Conservation (phyloP, 2,329 filamentous ascomycete species). For the Dryadomyces sulphureus region DNA sequence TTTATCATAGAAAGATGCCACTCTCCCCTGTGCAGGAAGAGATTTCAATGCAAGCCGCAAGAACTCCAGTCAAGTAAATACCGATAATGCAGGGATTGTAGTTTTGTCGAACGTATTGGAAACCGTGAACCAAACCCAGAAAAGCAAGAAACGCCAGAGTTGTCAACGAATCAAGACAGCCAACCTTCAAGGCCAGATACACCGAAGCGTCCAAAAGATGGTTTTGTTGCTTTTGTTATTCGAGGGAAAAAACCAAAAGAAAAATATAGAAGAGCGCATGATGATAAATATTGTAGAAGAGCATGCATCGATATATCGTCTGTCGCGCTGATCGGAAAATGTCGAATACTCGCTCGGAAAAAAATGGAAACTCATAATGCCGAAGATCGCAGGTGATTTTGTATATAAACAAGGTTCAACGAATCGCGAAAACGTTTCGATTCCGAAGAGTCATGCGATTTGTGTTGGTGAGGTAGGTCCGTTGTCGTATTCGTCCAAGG, state of each 20-base stretch:
- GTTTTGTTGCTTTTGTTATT: constrained; percentile 8
- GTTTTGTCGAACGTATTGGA: constrained; percentile 20
- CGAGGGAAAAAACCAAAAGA: constrained; percentile 13
- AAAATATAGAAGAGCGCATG: constrained; percentile 7
- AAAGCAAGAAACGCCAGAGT: constrained; percentile 23
- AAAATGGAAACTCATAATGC: constrained; percentile 10
- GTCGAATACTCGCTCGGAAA: neutral
- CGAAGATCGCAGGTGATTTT: too few relatives aligned
- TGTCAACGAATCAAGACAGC: constrained; percentile 25
- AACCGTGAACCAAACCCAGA: constrained; percentile 11
- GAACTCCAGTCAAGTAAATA: constrained; percentile 31
- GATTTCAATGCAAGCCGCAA: constrained; percentile 15
- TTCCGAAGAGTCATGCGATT: too few relatives aligned
- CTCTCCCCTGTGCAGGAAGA: constrained; percentile 21
- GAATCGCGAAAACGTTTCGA: too few relatives aligned
- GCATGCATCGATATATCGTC: constrained; percentile 15
- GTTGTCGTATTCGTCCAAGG: too few relatives aligned
- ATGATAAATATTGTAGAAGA: constrained; percentile 1
- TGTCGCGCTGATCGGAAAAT: constrained; percentile 15
- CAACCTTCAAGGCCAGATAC: constrained; percentile 25
- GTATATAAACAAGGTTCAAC: too few relatives aligned
- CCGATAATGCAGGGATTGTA: constrained; percentile 27
- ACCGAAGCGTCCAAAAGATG: constrained; percentile 18
- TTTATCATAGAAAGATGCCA: constrained; percentile 24
- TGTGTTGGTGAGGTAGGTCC: too few relatives aligned